A percentile compares a stretch with the other conserved stretches of the same genome.
phyloP scores from a whole-genome alignment of 148 eudicot genomes.

The Beta vulgaris region DNA sequence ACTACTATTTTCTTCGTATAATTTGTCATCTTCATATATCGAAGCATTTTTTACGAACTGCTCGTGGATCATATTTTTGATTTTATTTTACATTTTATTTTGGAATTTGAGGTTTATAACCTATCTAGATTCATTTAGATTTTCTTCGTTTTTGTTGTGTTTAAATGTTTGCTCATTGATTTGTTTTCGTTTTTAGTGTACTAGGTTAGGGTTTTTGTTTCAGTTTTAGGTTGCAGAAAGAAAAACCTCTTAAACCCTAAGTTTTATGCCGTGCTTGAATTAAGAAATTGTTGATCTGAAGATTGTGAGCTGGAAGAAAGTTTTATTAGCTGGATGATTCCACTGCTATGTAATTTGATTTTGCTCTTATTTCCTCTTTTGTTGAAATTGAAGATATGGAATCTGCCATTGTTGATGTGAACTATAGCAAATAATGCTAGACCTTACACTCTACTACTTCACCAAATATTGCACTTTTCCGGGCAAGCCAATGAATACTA shows the following conservation, averaged over 20 bases:
- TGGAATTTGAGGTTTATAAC: no score
- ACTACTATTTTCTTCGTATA: background rate
- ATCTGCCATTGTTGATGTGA: no score
- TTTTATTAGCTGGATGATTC: background rate
- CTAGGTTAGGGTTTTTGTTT: slow-evolving; percentile 9
- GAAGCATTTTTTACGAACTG: no score
- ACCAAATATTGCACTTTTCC: no score
- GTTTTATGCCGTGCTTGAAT: background rate
- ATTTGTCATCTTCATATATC: background rate
- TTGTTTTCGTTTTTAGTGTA: background rate
- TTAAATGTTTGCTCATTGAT: background rate
- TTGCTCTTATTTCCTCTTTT: background rate
- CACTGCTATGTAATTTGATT: background rate
- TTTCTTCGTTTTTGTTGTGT: no score
- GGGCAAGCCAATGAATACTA: no score
- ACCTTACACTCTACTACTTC: no score
- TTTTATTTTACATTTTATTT: background rate
- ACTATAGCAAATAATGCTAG: no score
- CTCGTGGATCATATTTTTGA: no score
- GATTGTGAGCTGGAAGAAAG: background rate
- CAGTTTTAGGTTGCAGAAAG: background rate
- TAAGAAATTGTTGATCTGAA: background rate
- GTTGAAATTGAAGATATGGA: no score
- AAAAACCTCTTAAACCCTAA: slow-evolving; percentile 8
- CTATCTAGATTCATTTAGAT: background rate